Base-by-base conservation (phyloP, 257 asterid genomes). In the Fraxinus pennsylvanica region DNA sequence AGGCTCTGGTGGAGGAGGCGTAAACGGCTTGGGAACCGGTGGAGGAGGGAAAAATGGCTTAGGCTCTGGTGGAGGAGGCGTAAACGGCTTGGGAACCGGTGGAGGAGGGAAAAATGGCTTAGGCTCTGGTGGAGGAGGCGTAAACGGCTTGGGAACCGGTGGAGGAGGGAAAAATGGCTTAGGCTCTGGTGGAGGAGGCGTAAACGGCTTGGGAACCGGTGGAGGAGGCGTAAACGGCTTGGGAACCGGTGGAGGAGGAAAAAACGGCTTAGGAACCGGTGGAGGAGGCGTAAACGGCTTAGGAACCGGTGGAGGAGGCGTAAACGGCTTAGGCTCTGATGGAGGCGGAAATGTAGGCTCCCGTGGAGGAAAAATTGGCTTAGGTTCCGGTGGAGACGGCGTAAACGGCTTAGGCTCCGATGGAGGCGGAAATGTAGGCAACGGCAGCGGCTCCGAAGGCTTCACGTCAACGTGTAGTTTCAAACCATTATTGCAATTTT, bases 401-500 rank as follows among this genome's bases (percentile, higher is more conserved):
- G 27, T 25, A 25, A 25, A 25, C 27, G 27, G 27, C 27, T 25
- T 25, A 25, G 27, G 27, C 27, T 25, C 27, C 27, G 25, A 22
- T 0, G 80, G 82, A 5, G 21, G 71, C 3, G 5, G 12, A 13
- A 76, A 82, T 0, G 73, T 5, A 54, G 65, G 65, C 6, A 6
- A 22, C 63, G 22, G 21, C 65, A 19, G 5, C 67, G 71, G 15
- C 22, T 22, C 21, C 45, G 3, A 17, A 17, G 92, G 86, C 32
- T 77, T 76, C 22, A 93, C 90, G 6, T 79, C 38, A 1, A 93
- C 88, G 1, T 90, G 92, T 5, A 93, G 77, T 87, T 87, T 93
- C 47, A 90, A 82, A 10, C 98, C 98, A 30, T 85, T 86, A 3
- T 79, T 82, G 89, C 98, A 93, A 52, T 67, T 86, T 45, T 86